Evolutionary conservation across 768 basidiomycete genomes (phyloP), one percentile per base, ranked within the genome.

Genomic region (Trametes punicea): DNA sequence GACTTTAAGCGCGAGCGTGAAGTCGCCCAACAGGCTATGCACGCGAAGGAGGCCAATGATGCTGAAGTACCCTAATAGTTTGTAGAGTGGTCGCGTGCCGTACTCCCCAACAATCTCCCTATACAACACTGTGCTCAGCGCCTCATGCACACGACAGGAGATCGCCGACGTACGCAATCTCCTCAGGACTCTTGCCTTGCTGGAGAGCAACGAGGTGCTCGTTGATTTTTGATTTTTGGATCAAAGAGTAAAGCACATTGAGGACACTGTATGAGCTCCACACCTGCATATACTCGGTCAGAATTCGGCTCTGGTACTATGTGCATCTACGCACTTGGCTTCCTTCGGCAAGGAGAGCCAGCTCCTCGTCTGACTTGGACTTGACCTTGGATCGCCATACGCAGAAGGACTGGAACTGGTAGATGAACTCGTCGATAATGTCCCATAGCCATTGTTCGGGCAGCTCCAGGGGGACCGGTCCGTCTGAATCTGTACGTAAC

Each of bases 401-500:
- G 62, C 92, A 91, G 74, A 97, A 98, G 1, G 90, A 89, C 69
- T 96, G 94, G 77, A 94, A 99, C 70, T 99, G 96, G 74, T 97
- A 99, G 64, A 98, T 96, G 69, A 95, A 95, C 65, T 95, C 93
- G 74, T 96, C 93, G 67, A 96, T 87, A 70, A 95, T 94, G 66
- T 96, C 93, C 93, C 95, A 98, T 7, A 99, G 74, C 96, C 96
- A 99, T 70, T 97, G 94, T 57, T 95, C 92, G 0, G 96, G 96
- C 21, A 99, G 84, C 59, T 95, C 87, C 46, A 98, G 84, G n/a
- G 85, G 72, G 0, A 98, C 93, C 2, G 96, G 96, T 0, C 89
- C 91, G 57, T 97, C 93, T 10, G 93, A 95, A 71, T 98, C 93
- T 93, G 63, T 7, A 26, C 11, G 30, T 16, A 27, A 2, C 7